phyloP scores from a whole-genome alignment of 192 early-diverging fungal species.

The Rhizoclosmatium sp. region DNA sequence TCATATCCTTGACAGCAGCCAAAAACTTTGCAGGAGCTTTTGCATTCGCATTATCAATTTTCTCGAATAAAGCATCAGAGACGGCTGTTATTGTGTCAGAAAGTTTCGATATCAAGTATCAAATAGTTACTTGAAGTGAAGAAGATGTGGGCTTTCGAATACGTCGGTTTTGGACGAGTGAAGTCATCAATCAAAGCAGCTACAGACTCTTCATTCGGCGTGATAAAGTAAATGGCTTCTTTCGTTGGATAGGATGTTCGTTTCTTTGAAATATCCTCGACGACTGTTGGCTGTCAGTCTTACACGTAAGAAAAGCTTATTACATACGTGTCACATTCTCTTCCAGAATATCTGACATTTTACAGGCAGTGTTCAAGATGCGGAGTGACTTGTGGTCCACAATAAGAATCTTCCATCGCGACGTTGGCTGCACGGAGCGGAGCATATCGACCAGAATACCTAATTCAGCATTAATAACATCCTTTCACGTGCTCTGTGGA shows the following conservation, averaged over 20 bases:
- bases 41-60: slow-evolving; percentile 52
- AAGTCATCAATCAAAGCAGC: slow-evolving; percentile 61
- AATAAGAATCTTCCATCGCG: slow-evolving; percentile 84
- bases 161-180: slow-evolving; percentile 54
- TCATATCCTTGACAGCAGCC: slow-evolving; percentile 51
- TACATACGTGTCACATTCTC: slow-evolving; percentile 75
- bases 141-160: slow-evolving; percentile 62
- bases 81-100: slow-evolving; percentile 53
- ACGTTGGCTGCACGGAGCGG: slow-evolving; percentile 73
- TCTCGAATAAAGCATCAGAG: slow-evolving; percentile 70
- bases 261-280: slow-evolving; percentile 59
- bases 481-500: not conserved
- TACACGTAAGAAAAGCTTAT: not conserved
- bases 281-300: slow-evolving; percentile 41
- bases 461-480: not conserved
- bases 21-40: slow-evolving; percentile 52
- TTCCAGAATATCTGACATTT: slow-evolving; percentile 81
- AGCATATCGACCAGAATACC: slow-evolving; percentile 75
- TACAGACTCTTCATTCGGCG: slow-evolving; percentile 52
- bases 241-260: slow-evolving; percentile 61
- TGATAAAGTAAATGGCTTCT: slow-evolving; percentile 70
- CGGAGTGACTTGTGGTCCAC: slow-evolving; percentile 77
- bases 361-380: slow-evolving; percentile 76
- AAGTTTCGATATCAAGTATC: not conserved
- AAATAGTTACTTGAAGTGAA: slow-evolving; percentile 50